Evolutionary conservation across 768 basidiomycete genomes (phyloP).

Genomic region (Russula brevipes): DNA sequence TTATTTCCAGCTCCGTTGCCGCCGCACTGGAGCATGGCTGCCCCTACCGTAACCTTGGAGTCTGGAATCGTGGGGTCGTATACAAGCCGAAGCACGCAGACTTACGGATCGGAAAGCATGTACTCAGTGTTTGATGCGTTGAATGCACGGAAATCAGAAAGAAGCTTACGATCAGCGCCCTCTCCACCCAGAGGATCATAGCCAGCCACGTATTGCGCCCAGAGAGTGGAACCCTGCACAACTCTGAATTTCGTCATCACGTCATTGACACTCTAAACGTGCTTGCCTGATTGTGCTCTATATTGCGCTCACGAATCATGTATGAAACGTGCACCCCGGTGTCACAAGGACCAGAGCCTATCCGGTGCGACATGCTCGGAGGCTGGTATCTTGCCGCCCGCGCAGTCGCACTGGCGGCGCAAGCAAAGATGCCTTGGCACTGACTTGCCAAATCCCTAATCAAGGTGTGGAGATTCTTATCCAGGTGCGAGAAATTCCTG

Average conservation of each 20-base stretch:
- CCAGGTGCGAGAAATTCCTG: constrained; percentile 51
- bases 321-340: constrained; percentile 16
- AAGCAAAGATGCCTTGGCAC: constrained; percentile 58
- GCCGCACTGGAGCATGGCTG: constrained; percentile 50
- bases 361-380: constrained; percentile 25
- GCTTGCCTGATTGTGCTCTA: constrained; percentile 24
- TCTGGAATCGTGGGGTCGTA: constrained; percentile 40
- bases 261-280: constrained; percentile 9
- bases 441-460: constrained; percentile 54
- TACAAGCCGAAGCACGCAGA: constrained; percentile 52
- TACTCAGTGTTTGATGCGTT: constrained; percentile 20
- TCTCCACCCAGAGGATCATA: constrained; percentile 26
- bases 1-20: constrained; percentile 37
- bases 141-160: constrained; percentile 25
- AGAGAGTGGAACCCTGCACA: constrained; percentile 7
- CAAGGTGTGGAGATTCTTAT: constrained; percentile 65
- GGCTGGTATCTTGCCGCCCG: constrained; percentile 43
- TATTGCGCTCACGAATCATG: constrained; percentile 24
- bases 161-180: constrained; percentile 44
- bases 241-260: constrained; percentile 19
- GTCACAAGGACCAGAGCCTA: constrained; percentile 8
- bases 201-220: constrained; percentile 22
- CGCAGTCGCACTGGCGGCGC: constrained; percentile 57
- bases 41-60: constrained; percentile 38
- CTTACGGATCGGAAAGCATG: constrained; percentile 33